phyloP scores from a whole-genome alignment of 2,329 filamentous ascomycete species.

The Diaporthe eres region DNA sequence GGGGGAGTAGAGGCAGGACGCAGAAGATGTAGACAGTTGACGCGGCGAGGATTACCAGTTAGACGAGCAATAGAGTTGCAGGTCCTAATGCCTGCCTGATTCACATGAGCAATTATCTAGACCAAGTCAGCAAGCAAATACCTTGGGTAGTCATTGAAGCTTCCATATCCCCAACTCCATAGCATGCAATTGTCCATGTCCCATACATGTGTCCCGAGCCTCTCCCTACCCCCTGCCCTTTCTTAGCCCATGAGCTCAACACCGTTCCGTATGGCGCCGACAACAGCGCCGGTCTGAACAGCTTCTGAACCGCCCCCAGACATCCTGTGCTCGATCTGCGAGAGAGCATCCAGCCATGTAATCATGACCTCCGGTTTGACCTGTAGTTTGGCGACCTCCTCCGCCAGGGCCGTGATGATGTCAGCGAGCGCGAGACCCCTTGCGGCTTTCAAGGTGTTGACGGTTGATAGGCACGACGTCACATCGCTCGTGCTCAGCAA shows the following conservation, averaged over 20 bases:
- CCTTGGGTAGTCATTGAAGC: slow-evolving; percentile 22
- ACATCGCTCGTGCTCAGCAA: slow-evolving; percentile 89
- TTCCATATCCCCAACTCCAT: slow-evolving; percentile 32
- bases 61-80: not conserved
- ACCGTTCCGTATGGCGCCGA: slow-evolving; percentile 89
- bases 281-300: slow-evolving; percentile 92
- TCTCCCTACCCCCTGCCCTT: not conserved
- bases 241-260: slow-evolving; percentile 75
- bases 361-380: slow-evolving; percentile 91
- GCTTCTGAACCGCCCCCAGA: slow-evolving; percentile 88
- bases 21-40: not conserved
- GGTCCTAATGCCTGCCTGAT: not conserved
- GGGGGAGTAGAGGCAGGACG: not conserved
- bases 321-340: slow-evolving; percentile 92
- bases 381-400: slow-evolving; percentile 86
- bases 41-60: not conserved
- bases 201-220: not conserved
- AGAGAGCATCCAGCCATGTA: slow-evolving; percentile 90
- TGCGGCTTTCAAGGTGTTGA: slow-evolving; percentile 87
- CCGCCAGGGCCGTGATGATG: slow-evolving; percentile 88
- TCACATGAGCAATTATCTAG: slow-evolving; percentile 20
- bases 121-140: slow-evolving; percentile 18
- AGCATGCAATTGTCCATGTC: slow-evolving; percentile 28
- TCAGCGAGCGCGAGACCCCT: slow-evolving; percentile 94
- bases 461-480: slow-evolving; percentile 87